These are phyloP conservation scores for Rhizopus stolonifer DNA, from an alignment of 371 early-diverging fungal genomes.

Conservation along the genomic window DNA sequence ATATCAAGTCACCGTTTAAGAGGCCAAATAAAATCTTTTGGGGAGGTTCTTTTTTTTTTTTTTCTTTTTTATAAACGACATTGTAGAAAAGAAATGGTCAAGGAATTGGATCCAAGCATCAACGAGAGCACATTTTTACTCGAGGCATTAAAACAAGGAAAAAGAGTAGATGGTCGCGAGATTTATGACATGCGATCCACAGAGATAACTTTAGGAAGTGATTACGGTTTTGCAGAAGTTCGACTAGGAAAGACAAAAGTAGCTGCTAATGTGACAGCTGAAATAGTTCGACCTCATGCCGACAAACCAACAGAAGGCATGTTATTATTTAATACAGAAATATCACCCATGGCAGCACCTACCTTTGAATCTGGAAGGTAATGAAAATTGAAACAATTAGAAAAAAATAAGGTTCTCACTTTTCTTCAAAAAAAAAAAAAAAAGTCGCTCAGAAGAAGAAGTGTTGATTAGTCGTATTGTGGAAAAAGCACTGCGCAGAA, in stretches of 20 bases:
- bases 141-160: slow-evolving; percentile 22
- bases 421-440: slow-evolving; percentile 26
- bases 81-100: slow-evolving; percentile 17
- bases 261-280: slow-evolving; percentile 80
- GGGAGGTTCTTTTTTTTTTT: background rate
- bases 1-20: background rate
- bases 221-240: slow-evolving; percentile 78
- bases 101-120: slow-evolving; percentile 23
- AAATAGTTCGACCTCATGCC: slow-evolving; percentile 80
- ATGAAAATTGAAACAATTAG: slow-evolving; percentile 2
- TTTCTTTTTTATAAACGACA: background rate
- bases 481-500: slow-evolving; percentile 83
- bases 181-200: slow-evolving; percentile 74
- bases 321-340: slow-evolving; percentile 77
- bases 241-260: slow-evolving; percentile 86
- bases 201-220: slow-evolving; percentile 67
- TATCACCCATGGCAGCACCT: slow-evolving; percentile 85
- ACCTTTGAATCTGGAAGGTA: slow-evolving; percentile 68
- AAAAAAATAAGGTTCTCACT: background rate
- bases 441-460: slow-evolving; percentile 76
- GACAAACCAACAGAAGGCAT: slow-evolving; percentile 87
- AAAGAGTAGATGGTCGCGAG: slow-evolving; percentile 72
- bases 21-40: slow-evolving; percentile 1
- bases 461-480: slow-evolving; percentile 80
- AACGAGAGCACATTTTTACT: slow-evolving; percentile 26